Evolutionary conservation across 2,329 filamentous ascomycete species (phyloP).

Genomic region (Ophiostoma sp.): DNA sequence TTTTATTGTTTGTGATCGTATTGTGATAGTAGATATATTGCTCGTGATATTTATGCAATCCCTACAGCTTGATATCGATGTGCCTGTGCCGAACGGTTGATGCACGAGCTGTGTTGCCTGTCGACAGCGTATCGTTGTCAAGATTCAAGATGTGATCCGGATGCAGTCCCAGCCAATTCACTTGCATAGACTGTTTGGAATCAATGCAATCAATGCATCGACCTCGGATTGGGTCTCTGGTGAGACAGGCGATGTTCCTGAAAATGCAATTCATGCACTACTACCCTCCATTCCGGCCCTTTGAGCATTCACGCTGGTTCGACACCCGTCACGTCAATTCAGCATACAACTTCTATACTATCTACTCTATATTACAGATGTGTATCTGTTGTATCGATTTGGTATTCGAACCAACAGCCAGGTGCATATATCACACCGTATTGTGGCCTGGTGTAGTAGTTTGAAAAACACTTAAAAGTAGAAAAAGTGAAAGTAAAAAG

Average conservation of each 20-base stretch:
- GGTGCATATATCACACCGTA: constrained; percentile 1
- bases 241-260: neutral
- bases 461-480: too few relatives aligned
- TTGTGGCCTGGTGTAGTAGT: too few relatives aligned
- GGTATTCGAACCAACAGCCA: neutral
- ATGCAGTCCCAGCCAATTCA: neutral
- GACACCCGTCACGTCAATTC: neutral
- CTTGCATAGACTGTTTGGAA: neutral
- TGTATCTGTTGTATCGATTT: neutral
- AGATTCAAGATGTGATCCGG: neutral
- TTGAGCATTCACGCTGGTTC: neutral
- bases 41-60: too few relatives aligned
- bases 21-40: too few relatives aligned
- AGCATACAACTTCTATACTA: neutral
- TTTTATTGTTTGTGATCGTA: neutral
- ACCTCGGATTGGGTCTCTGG: neutral
- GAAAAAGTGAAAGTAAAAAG: too few relatives aligned
- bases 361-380: neutral
- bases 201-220: neutral
- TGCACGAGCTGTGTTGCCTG: too few relatives aligned
- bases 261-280: constrained; percentile 19
- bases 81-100: too few relatives aligned
- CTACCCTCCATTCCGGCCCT: constrained; percentile 12
- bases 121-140: neutral
- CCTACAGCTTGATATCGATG: too few relatives aligned